Percentiles rank a stretch among this genome's conserved stretches.
These are phyloP conservation scores for Spirogloea muscicola DNA, from an alignment of 139 green algal species.

Conservation along the genomic window DNA sequence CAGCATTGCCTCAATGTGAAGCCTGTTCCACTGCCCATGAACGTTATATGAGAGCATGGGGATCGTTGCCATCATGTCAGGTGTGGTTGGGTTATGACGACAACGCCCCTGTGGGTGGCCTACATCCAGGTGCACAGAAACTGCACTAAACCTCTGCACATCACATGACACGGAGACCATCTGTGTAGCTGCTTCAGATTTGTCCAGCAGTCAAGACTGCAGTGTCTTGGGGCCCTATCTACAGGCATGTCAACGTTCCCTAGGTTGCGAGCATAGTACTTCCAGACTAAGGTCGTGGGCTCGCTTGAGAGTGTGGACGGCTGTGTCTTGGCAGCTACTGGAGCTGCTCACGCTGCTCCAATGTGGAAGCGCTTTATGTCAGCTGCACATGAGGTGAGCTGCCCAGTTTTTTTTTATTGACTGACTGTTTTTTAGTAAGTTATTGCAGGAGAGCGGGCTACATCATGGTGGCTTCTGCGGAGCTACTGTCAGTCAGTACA, in stretches of 20 bases:
- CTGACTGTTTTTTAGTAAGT: not conserved
- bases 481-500: not conserved
- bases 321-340: constrained; percentile 31
- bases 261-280: not conserved
- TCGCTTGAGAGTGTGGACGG: too few relatives aligned
- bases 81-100: constrained; percentile 50
- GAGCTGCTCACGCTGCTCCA: constrained; percentile 34
- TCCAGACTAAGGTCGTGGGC: too few relatives aligned
- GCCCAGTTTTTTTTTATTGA: not conserved
- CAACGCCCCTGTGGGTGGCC: constrained; percentile 37
- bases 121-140: constrained; percentile 14
- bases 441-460: not conserved
- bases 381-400: constrained; percentile 19
- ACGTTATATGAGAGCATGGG: not conserved
- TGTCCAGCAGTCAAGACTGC: not conserved
- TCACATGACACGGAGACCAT: not conserved
- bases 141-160: not conserved
- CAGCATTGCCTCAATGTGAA: not conserved
- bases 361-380: constrained; percentile 46
- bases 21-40: not conserved
- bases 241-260: not conserved
- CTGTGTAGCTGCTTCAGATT: not conserved
- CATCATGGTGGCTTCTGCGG: not conserved
- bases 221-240: not conserved
- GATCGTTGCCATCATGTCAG: constrained; percentile 10